Evolutionary conservation across 495 filamentous ascomycete species (phyloP).

Genomic region (Daldinia childiae): DNA sequence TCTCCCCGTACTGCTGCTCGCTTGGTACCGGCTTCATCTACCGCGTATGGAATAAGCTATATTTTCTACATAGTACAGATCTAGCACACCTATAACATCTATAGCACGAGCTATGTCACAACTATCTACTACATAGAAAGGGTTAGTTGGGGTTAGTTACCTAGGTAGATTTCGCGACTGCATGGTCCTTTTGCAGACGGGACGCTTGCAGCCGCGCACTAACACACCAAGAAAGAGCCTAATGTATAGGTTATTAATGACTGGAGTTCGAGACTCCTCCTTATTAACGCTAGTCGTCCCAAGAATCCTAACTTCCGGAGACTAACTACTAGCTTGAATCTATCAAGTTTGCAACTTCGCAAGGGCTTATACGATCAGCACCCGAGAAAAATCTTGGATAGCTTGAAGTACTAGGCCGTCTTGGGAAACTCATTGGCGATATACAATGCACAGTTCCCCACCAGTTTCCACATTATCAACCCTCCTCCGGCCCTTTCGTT

Average conservation of each 20-base stretch:
- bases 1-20: slow-evolving; percentile 13
- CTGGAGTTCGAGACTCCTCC: slow-evolving; percentile 32
- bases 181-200: slow-evolving; percentile 44
- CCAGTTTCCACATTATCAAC: slow-evolving; percentile 37
- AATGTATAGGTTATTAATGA: slow-evolving; percentile 31
- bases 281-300: slow-evolving; percentile 24
- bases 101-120: not conserved
- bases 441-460: slow-evolving; percentile 31
- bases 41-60: slow-evolving; percentile 28
- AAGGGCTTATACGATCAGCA: slow-evolving; percentile 38
- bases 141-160: not conserved
- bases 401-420: slow-evolving; percentile 26
- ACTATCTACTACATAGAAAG: slow-evolving; percentile 1
- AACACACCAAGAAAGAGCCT: slow-evolving; percentile 27
- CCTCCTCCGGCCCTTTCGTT: slow-evolving; percentile 19
- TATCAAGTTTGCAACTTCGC: slow-evolving; percentile 12
- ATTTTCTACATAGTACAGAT: slow-evolving; percentile 10
- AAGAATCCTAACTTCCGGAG: slow-evolving; percentile 23
- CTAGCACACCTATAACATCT: too few species aligned
- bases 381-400: slow-evolving; percentile 36
- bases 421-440: slow-evolving; percentile 36
- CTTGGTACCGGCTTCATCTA: slow-evolving; percentile 36
- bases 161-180: slow-evolving; percentile 18
- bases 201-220: slow-evolving; percentile 36
- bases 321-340: slow-evolving; percentile 28